A percentile compares a stretch with the other conserved stretches of the same genome.
Conservation (phyloP, 2,329 filamentous ascomycete species). For the Esteya vermicola region DNA sequence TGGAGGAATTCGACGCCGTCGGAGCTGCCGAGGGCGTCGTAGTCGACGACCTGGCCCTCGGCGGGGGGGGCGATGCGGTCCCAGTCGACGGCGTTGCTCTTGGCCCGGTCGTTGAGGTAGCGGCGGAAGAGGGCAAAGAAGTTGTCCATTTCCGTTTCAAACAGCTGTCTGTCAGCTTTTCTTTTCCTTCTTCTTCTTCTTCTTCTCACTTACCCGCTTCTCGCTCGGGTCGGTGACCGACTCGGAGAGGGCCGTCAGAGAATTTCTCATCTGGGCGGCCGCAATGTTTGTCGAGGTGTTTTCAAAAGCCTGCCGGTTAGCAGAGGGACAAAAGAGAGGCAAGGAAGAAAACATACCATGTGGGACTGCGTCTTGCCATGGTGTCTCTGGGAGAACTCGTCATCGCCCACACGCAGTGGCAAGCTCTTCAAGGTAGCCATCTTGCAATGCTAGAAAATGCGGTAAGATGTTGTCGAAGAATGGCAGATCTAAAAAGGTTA, state of each 20-base stretch:
- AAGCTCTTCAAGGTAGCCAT: conserved; percentile 66
- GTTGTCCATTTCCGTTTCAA: conserved; percentile 99
- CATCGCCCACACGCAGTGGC: conserved; percentile 41
- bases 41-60: conserved; percentile 86
- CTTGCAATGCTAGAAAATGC: background rate
- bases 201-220: conserved; percentile 54
- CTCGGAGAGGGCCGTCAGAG: conserved; percentile 83
- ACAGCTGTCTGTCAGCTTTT: conserved; percentile 45
- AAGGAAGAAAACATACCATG: conserved; percentile 48
- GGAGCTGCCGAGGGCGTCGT: conserved; percentile 75
- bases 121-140: conserved; percentile 98
- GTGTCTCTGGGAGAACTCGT: conserved; percentile 47
- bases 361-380: conserved; percentile 78
- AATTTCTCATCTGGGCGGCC: conserved; percentile 97
- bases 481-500: too few relatives aligned
- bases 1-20: conserved; percentile 89
- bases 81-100: conserved; percentile 94
- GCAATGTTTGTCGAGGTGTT: conserved; percentile 98
- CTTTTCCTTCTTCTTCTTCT: background rate
- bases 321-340: background rate
- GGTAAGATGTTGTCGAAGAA: background rate
- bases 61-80: conserved; percentile 91
- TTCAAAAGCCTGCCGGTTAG: conserved; percentile 52
- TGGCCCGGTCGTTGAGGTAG: conserved; percentile 97
- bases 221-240: conserved; percentile 68